A percentile compares a stretch with the other conserved stretches of the same genome.
These are phyloP conservation scores for Populus trichocarpa DNA, from an alignment of 441 rosid genomes.

Conservation along the genomic window DNA sequence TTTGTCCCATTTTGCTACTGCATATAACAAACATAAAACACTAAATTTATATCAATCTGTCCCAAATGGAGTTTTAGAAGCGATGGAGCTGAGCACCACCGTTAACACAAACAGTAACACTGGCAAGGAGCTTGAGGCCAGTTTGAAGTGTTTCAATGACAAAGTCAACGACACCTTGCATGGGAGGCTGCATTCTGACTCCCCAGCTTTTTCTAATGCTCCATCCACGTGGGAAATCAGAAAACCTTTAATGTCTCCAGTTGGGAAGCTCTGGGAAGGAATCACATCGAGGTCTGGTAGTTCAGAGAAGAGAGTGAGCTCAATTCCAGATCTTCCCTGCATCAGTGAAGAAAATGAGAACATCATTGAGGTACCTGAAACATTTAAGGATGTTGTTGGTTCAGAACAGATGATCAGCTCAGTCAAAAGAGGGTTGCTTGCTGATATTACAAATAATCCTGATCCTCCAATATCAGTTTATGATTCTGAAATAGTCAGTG, in stretches of 20 bases:
- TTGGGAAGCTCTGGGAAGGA: conserved; percentile 73
- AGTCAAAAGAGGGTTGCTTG: conserved; percentile 55
- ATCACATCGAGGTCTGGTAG: conserved; percentile 54
- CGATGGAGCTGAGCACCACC: conserved; percentile 32
- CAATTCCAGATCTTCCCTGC: conserved; percentile 79
- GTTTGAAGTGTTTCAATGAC: conserved; percentile 33
- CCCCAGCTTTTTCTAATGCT: conserved; percentile 38
- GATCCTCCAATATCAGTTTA: conserved; percentile 46
- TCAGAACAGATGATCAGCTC: conserved; percentile 33
- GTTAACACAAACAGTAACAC: conserved; percentile 16
- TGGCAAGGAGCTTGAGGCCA: conserved; percentile 31
- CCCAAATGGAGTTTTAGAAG: conserved; percentile 65
- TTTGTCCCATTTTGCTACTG: conserved; percentile 41
- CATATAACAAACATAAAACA: conserved; percentile 33
- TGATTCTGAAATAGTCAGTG: conserved; percentile 33
- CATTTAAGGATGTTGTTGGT: conserved; percentile 32
- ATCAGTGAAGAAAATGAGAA: conserved; percentile 83
- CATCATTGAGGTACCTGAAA: conserved; percentile 44
- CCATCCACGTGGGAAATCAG: conserved; percentile 36
- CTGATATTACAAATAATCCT: conserved; percentile 47
- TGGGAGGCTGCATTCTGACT: conserved; percentile 45
- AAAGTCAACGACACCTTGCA: conserved; percentile 32
- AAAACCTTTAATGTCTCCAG: conserved; percentile 60
- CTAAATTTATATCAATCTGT: conserved; percentile 50
- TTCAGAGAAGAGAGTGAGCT: conserved; percentile 65